These are phyloP conservation scores for Candida pseudofarinosa DNA, from an alignment of 805 yeast genomes.

Conservation along the genomic window DNA sequence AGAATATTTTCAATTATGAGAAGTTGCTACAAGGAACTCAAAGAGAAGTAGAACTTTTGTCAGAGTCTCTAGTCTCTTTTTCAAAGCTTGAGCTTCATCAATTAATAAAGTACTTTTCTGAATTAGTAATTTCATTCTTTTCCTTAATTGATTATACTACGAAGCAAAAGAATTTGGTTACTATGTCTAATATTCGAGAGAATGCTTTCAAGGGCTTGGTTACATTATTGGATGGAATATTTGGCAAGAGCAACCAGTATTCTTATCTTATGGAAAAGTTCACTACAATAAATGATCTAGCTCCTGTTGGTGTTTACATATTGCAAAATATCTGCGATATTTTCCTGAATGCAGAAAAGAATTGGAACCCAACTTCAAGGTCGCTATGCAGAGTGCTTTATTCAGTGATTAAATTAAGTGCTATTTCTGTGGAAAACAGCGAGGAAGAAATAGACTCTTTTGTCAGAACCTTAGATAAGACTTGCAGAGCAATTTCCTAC, in stretches of 20 bases:
- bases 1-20: conserved; percentile 52
- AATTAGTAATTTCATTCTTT: conserved; percentile 39
- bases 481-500: conserved; percentile 34
- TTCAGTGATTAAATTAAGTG: conserved; percentile 42
- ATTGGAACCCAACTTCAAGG: conserved; percentile 62
- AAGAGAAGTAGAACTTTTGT: conserved; percentile 40
- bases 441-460: conserved; percentile 19
- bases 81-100: conserved; percentile 52
- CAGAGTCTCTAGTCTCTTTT: conserved; percentile 45
- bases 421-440: conserved; percentile 18
- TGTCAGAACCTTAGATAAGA: conserved; percentile 28
- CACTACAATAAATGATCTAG: conserved; percentile 34
- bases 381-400: conserved; percentile 59
- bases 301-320: conserved; percentile 50
- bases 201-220: conserved; percentile 52
- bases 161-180: conserved; percentile 19
- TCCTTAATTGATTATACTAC: conserved; percentile 26
- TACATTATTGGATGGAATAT: conserved; percentile 56
- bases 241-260: conserved; percentile 65
- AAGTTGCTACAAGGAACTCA: conserved; percentile 40
- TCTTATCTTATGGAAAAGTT: conserved; percentile 53
- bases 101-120: conserved; percentile 59
- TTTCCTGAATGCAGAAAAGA: conserved; percentile 46
- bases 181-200: conserved; percentile 29
- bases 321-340: conserved; percentile 43